phyloP scores from a whole-genome alignment of 176 grass and related monocot genomes.

The Coix lacrymajobi region DNA sequence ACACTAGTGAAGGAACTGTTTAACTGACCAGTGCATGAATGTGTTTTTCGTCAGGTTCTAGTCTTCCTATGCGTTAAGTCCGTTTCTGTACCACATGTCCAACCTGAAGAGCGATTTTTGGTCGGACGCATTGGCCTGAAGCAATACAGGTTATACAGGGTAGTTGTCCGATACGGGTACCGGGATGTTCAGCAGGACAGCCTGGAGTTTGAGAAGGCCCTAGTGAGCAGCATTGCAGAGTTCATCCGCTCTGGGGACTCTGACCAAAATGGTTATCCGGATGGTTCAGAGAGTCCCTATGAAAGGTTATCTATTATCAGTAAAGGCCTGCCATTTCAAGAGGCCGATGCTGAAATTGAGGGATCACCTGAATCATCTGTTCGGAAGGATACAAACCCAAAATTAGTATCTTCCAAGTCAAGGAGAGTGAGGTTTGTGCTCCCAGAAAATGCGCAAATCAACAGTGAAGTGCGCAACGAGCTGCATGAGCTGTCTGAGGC shows the following conservation, averaged over 20 bases:
- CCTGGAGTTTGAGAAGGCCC: conserved; percentile 77
- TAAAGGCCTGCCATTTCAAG: conserved; percentile 41
- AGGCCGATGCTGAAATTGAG: conserved; percentile 36
- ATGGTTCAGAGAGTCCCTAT: conserved; percentile 33
- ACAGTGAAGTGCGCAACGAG: conserved; percentile 41
- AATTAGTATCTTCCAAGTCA: not conserved
- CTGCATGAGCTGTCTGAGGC: conserved; percentile 75
- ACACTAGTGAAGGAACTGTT: not conserved
- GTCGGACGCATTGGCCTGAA: conserved; percentile 77
- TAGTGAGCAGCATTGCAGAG: conserved; percentile 81
- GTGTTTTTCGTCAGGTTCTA: conserved; percentile 55
- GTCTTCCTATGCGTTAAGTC: conserved; percentile 86
- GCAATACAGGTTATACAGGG: conserved; percentile 69
- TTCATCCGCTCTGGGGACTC: conserved; percentile 59
- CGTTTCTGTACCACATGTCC: conserved; percentile 54
- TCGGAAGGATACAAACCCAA: not conserved
- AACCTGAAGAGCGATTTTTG: conserved; percentile 57
- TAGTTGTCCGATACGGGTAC: conserved; percentile 81
- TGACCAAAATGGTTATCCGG: conserved; percentile 17
- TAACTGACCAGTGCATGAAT: not conserved
- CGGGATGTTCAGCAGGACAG: conserved; percentile 73
- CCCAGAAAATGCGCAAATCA: conserved; percentile 48
- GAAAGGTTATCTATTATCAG: conserved; percentile 60
- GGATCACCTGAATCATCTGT: conserved; percentile 30
- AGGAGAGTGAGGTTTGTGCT: conserved; percentile 69